Base-by-base conservation (phyloP, 2,329 filamentous ascomycete species). In the Cladosporium sp. region DNA sequence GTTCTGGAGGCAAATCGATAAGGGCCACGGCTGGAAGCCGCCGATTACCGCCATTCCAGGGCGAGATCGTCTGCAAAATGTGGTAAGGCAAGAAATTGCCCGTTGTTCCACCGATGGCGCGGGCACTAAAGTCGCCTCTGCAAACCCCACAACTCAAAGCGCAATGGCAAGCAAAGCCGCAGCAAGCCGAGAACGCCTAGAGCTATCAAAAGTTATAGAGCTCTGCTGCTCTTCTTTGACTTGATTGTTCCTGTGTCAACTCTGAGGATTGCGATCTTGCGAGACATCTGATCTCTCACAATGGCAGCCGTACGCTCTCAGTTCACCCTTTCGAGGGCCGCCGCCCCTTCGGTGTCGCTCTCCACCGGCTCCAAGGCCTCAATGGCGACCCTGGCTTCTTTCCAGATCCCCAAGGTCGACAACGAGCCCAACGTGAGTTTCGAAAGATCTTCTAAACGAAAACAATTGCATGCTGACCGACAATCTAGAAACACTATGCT, bases 391-490 rank as follows among this genome's bases (percentile, higher is more conserved):
- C 77, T 95, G 57, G 91, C 90, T 43, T 79, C 83, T 54, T 97
- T 96, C 80, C 92, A 89, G 76, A 81, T 91, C 45, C 93, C 93
- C 43, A 84, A 84, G 56, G 82, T 96, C 61, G 76, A 82, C 67
- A 99, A 99, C 68, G 93, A 99, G 75, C 89, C 89, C n/a, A 99
- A 96, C 69, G 91, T 96, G 72, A 70, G 88, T 49, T 13, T 15
- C 7, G 15, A 39, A 15, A 27, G 4, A n/a, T 3, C n/a, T 38
- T 17, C 13, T 4, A 29, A n/a, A 17, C 38, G 17, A 53, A 57
- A 40, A 38, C 7, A 37, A 53, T 56, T 20, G 49, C 2, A 7
- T 13, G 22, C 51, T 56, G 9, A 45, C 15, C 17, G 7, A 7
- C 6, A 13, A 2, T 15, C 51, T 61, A 96, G 90, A 87, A 95